A percentile compares a stretch with the other conserved stretches of the same genome.
Evolutionary conservation across 192 early-diverging fungal genomes (phyloP).

Genomic region (Coemansia reversa): DNA sequence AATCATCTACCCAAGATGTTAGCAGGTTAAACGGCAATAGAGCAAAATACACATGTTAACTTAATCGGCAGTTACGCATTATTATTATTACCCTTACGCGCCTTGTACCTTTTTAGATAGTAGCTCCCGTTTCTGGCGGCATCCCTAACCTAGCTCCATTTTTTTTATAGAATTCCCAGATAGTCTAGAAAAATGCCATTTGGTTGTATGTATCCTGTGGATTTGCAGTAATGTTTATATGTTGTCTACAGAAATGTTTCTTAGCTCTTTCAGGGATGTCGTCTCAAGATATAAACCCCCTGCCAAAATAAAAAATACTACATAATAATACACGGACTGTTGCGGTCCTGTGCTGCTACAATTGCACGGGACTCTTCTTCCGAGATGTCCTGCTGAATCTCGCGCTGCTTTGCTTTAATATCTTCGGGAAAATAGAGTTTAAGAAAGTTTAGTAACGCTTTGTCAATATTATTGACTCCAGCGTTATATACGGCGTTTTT

Average conservation of each 20-base stretch:
- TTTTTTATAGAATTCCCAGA: not conserved
- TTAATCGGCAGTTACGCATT: too few species aligned
- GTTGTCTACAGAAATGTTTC: not conserved
- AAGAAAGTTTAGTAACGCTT: constrained; percentile 66
- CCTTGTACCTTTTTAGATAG: not conserved
- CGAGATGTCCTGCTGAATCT: constrained; percentile 63
- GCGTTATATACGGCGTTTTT: constrained; percentile 62
- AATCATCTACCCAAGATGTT: too few species aligned
- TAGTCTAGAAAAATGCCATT: not conserved
- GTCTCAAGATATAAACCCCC: not conserved
- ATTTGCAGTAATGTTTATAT: not conserved
- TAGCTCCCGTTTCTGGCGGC: not conserved
- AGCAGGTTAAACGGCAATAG: too few species aligned
- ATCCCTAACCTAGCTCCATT: not conserved
- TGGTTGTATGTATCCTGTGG: not conserved
- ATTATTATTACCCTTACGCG: not conserved
- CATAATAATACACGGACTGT: constrained; percentile 37
- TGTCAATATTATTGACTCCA: constrained; percentile 61
- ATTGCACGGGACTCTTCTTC: constrained; percentile 63
- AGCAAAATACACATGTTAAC: too few species aligned
- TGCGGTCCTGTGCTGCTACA: constrained; percentile 45
- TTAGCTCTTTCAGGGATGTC: not conserved
- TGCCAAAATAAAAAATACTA: constrained; percentile 7
- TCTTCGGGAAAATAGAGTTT: constrained; percentile 79
- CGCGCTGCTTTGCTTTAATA: constrained; percentile 67